Base-by-base conservation (phyloP, 148 eudicot species). In the Amaranthus hypochondriacus region DNA sequence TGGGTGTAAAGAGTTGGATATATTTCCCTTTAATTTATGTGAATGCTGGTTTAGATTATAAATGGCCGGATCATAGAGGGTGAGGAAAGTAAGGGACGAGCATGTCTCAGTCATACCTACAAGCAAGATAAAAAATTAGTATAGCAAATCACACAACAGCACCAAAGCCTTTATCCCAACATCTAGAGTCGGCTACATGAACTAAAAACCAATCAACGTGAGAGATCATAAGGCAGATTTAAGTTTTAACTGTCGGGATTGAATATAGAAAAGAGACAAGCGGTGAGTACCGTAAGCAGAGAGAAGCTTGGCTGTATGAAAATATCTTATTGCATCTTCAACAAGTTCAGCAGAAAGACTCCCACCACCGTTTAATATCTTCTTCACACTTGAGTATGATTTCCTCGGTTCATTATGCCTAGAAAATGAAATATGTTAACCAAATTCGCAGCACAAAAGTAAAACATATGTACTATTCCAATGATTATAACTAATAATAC, bases 41-140 rank as follows among this genome's bases (percentile, higher is more conserved):
- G 51, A 66, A 28, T 68, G 79, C 61, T 66, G 66, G 74, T 56
- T 69, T 18, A 52, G 71, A 14, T 59, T 72, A 4, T 62, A 76
- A n/a, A 57, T 74, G 66, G 79, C 55, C 56, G 97, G 93, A 75
- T 92, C 89, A 49, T 85, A 79, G 39, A 95, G 88, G 72, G 87
- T 87, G 78, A 76, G 77, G 83, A 95, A 95, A 52, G 99, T 90
- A 54, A 95, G 74, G 67, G 99, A 95, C 39, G 99, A 95, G 66
- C 93, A 88, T 64, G 93, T 84, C 86, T 95, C 97, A 14, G 99
- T 95, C 99, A 92, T 90, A 66, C 98, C 98, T 94, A 68, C 69
- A 77, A 28, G 66, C 55, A 66, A 71, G 44, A 51, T 43, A 63
- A 56, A 44, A 62, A 63, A 56, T 21, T 47, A 68, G 12, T 65